Conservation (phyloP, 352 stramenopile genomes). For the Phytophthora constricta region DNA sequence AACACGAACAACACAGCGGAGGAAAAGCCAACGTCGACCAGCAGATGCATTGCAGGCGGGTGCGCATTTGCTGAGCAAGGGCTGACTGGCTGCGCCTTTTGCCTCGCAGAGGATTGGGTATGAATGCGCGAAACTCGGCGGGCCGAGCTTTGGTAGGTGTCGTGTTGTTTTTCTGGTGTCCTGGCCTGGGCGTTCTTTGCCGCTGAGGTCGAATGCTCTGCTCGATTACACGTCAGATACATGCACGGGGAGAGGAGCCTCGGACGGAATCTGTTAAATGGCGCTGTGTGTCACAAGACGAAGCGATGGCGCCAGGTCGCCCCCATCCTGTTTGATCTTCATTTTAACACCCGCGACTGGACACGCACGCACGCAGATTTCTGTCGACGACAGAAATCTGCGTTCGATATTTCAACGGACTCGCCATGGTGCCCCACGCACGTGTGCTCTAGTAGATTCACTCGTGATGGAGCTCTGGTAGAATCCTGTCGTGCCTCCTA, state of each 20-base stretch:
- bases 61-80: neutral
- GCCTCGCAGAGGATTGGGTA: too few species aligned
- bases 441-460: neutral
- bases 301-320: neutral
- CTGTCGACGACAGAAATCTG: too few species aligned
- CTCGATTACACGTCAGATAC: neutral
- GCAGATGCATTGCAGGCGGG: conserved; percentile 6
- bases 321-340: neutral
- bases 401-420: too few species aligned
- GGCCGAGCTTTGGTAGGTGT: neutral
- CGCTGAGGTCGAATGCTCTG: neutral
- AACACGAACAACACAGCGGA: conserved; percentile 20
- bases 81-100: neutral
- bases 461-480: too few species aligned
- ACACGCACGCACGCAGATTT: neutral
- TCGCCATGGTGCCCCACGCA: neutral
- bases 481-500: too few species aligned
- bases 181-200: neutral
- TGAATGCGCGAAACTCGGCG: conserved; percentile 1
- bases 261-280: conserved; percentile 22
- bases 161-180: neutral
- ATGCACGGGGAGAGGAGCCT: neutral
- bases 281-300: neutral
- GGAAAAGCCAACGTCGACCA: conserved; percentile 16
- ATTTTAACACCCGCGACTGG: neutral